Evolutionary conservation across 768 basidiomycete species (phyloP).

Genomic region (Coprinopsis marcescibilis): DNA sequence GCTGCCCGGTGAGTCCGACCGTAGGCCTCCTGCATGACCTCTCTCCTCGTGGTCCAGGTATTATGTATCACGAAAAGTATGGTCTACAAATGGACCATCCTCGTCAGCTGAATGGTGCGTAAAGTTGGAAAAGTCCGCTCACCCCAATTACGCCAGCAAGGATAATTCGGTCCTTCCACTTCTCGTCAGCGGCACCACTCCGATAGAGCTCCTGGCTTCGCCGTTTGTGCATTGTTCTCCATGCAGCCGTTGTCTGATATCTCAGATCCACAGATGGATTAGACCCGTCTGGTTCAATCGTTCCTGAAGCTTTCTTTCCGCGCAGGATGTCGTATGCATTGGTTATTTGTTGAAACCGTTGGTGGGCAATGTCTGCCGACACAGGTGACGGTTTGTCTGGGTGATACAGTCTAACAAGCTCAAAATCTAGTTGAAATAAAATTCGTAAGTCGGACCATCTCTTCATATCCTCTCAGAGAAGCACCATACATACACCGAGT

Average conservation of each 20-base stretch:
- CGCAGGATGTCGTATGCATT: conserved; percentile 62
- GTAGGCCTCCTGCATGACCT: conserved; percentile 19
- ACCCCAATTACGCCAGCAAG: conserved; percentile 51
- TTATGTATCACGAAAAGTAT: conserved; percentile 21
- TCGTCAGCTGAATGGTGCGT: background rate
- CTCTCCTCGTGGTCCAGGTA: conserved; percentile 19
- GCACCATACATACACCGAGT: conserved; percentile 44
- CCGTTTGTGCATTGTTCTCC: conserved; percentile 35
- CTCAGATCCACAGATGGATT: conserved; percentile 15
- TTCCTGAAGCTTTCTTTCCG: conserved; percentile 30
- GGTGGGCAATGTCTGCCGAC: conserved; percentile 47
- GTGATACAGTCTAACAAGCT: conserved; percentile 75
- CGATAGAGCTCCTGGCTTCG: conserved; percentile 42
- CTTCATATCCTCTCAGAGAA: background rate
- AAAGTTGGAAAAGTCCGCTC: conserved; percentile 16
- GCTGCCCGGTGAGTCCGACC: background rate
- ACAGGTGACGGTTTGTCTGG: conserved; percentile 53
- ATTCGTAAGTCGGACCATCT: background rate
- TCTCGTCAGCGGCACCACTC: conserved; percentile 49
- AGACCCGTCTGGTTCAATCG: conserved; percentile 12
- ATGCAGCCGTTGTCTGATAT: conserved; percentile 33
- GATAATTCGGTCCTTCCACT: conserved; percentile 62
- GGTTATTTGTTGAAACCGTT: conserved; percentile 64
- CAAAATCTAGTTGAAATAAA: conserved; percentile 50
- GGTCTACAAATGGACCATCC: conserved; percentile 12